phyloP scores from a whole-genome alignment of 495 filamentous ascomycete species.

The Hypoxylon fragiforme region DNA sequence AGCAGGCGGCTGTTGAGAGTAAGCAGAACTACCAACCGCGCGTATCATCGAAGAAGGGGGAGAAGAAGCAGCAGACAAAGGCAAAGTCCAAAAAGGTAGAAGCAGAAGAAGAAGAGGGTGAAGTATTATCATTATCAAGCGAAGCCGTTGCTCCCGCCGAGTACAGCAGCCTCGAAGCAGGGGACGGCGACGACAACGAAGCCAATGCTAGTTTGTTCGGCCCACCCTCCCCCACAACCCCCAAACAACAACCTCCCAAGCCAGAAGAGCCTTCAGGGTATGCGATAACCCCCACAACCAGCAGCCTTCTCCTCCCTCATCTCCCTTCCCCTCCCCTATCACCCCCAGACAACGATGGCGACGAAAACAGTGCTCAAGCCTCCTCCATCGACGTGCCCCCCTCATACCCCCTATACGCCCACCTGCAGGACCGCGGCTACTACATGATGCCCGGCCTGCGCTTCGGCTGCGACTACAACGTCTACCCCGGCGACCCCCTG shows the following conservation, averaged over 20 bases:
- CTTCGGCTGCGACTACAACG: conserved; percentile 87
- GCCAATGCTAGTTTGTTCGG: conserved; percentile 51
- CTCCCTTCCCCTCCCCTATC: conserved; percentile 1
- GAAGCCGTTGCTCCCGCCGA: conserved; percentile 24
- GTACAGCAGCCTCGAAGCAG: no score
- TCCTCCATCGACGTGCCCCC: conserved; percentile 34
- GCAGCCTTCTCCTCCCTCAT: conserved; percentile 33
- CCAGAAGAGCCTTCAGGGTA: conserved; percentile 19
- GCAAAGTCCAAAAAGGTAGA: conserved; percentile 37
- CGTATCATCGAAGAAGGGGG: conserved; percentile 37
- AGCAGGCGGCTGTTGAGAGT: conserved; percentile 37
- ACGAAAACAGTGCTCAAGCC: neutral
- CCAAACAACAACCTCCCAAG: conserved; percentile 7
- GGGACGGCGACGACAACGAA: conserved; percentile 30
- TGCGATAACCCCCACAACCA: conserved; percentile 39
- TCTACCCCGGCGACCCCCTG: conserved; percentile 92
- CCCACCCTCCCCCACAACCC: conserved; percentile 22
- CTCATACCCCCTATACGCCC: conserved; percentile 66
- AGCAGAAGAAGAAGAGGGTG: conserved; percentile 37
- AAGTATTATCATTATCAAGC: conserved; percentile 36
- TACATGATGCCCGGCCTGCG: conserved; percentile 89
- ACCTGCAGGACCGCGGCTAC: conserved; percentile 79
- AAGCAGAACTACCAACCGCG: conserved; percentile 20
- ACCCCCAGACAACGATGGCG: neutral
- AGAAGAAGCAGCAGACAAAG: conserved; percentile 36